Conservation (phyloP, 2,329 filamentous ascomycete species). For the Neofusicoccum sp. region DNA sequence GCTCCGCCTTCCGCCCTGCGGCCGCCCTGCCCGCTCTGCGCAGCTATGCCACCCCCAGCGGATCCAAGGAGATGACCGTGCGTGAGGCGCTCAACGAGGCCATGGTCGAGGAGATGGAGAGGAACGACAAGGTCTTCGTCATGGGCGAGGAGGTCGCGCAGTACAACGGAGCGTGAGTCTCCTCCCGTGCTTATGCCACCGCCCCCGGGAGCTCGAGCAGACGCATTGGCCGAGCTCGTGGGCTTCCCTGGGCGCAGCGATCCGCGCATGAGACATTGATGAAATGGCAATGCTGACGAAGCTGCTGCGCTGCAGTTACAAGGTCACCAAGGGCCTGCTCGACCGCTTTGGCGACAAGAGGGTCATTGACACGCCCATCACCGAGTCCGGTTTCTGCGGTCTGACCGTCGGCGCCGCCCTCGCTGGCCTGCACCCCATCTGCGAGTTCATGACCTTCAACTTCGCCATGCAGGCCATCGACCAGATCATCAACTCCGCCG, state of each 20-base stretch:
- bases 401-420: constrained; percentile 93
- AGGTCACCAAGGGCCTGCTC: constrained; percentile 96
- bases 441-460: constrained; percentile 99
- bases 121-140: constrained; percentile 92
- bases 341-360: constrained; percentile 97
- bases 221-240: not conserved
- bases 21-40: constrained; percentile 52
- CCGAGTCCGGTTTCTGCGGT: constrained; percentile 93
- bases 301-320: constrained; percentile 64
- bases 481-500: constrained; percentile 98
- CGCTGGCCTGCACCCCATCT: constrained; percentile 90
- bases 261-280: not conserved
- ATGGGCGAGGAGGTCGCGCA: constrained; percentile 98
- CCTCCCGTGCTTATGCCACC: constrained; percentile 10
- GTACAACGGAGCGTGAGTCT: constrained; percentile 87
- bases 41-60: constrained; percentile 61
- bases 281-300: constrained; percentile 40
- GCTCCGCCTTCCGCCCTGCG: constrained; percentile 56
- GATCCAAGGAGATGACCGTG: constrained; percentile 91
- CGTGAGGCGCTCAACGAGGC: constrained; percentile 98
- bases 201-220: not conserved
- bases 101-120: constrained; percentile 94
- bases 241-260: not conserved
- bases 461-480: constrained; percentile 99
- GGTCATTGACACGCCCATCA: constrained; percentile 98